These are phyloP conservation scores for Candida nemodendra DNA, from an alignment of 805 yeast genomes.

Conservation along the genomic window DNA sequence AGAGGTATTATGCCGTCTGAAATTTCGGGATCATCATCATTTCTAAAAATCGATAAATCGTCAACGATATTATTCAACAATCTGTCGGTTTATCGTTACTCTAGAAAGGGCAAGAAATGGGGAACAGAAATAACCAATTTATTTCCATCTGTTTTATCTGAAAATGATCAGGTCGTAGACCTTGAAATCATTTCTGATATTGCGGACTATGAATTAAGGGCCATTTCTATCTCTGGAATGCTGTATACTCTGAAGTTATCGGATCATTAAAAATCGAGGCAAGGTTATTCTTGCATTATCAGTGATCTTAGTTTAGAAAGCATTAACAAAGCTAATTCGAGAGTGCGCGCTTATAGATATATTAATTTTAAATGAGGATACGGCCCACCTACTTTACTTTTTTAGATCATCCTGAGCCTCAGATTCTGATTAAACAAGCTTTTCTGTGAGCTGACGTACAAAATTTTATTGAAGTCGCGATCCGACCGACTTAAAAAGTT, in stretches of 20 bases:
- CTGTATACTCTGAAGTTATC: background rate
- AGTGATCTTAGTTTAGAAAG: too few relatives aligned
- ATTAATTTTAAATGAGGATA: too few relatives aligned
- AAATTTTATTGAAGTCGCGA: too few relatives aligned
- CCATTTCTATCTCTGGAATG: constrained; percentile 1
- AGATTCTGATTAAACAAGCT: too few relatives aligned
- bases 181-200: background rate
- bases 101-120: constrained; percentile 26
- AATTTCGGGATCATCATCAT: background rate
- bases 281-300: too few relatives aligned
- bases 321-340: too few relatives aligned
- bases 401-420: too few relatives aligned
- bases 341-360: too few relatives aligned
- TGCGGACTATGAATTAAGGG: constrained; percentile 4
- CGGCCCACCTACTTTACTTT: too few relatives aligned
- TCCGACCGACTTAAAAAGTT: too few relatives aligned
- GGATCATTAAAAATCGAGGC: too few relatives aligned
- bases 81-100: constrained; percentile 15
- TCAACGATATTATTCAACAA: constrained; percentile 17
- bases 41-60: constrained; percentile 17
- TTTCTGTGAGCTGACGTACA: too few relatives aligned
- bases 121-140: constrained; percentile 2
- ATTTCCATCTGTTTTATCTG: background rate
- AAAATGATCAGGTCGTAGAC: background rate
- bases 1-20: constrained; percentile 5